These are phyloP conservation scores for Waltergamsia citrina DNA, from an alignment of 2,329 filamentous ascomycete genomes.

Conservation along the genomic window DNA sequence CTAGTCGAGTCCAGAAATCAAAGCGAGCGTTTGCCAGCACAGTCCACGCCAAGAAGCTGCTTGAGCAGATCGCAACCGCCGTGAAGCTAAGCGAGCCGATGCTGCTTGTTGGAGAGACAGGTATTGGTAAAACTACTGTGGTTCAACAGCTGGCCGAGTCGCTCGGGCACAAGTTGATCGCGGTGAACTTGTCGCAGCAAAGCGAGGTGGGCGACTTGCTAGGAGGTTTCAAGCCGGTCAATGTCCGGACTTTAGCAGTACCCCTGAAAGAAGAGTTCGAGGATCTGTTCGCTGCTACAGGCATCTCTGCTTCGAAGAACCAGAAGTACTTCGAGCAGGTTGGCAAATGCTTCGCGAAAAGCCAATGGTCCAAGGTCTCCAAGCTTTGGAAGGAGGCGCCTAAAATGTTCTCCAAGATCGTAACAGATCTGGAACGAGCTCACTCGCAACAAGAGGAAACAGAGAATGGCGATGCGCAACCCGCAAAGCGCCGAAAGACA, in stretches of 20 bases:
- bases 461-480: conserved; percentile 35
- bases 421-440: conserved; percentile 42
- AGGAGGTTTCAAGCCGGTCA: conserved; percentile 94
- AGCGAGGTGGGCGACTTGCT: conserved; percentile 94
- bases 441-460: conserved; percentile 27
- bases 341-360: conserved; percentile 67
- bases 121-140: conserved; percentile 95
- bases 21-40: conserved; percentile 78
- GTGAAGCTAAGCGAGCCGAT: conserved; percentile 81
- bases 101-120: conserved; percentile 94
- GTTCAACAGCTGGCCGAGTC: conserved; percentile 84
- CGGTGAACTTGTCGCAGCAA: conserved; percentile 95
- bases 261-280: conserved; percentile 93
- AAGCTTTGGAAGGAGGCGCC: conserved; percentile 84
- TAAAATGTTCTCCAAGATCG: conserved; percentile 70
- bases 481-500: conserved; percentile 60
- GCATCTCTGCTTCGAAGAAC: conserved; percentile 81
- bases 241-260: conserved; percentile 75
- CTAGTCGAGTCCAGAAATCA: conserved; percentile 39
- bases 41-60: conserved; percentile 68
- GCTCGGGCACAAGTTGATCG: conserved; percentile 77
- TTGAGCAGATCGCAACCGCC: conserved; percentile 82
- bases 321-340: conserved; percentile 76
- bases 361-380: conserved; percentile 79
- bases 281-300: conserved; percentile 73